These are phyloP conservation scores for Noccaea bulbosa DNA, from an alignment of 345 rosid species.

Conservation along the genomic window DNA sequence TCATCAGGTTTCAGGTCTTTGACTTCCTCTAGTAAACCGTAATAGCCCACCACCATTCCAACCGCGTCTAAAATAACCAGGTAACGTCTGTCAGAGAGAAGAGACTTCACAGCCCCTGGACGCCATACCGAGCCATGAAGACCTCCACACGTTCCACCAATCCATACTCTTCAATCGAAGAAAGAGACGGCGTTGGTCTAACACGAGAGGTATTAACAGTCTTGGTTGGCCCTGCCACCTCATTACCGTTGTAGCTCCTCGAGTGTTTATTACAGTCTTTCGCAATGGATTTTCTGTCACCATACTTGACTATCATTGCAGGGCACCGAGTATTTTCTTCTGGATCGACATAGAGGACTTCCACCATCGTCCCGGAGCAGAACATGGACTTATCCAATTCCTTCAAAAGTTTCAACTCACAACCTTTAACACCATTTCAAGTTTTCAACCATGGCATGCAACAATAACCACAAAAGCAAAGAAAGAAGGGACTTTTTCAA, in stretches of 20 bases:
- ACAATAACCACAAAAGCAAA: constrained; percentile 6
- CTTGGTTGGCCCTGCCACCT: constrained; percentile 15
- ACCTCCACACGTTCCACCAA: constrained; percentile 62
- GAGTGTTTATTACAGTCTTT: constrained; percentile 41
- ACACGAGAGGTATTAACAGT: constrained; percentile 43
- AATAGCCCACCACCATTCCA: constrained; percentile 66
- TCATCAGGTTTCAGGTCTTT: constrained; percentile 40
- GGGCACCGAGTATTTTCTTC: constrained; percentile 56
- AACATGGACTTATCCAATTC: constrained; percentile 53
- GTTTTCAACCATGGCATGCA: constrained; percentile 10
- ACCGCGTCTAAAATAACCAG: constrained; percentile 61
- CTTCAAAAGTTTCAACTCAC: constrained; percentile 38
- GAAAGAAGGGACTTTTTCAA: not conserved
- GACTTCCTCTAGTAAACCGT: constrained; percentile 62
- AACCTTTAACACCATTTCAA: constrained; percentile 1
- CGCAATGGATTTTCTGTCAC: constrained; percentile 48
- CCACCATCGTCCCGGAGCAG: constrained; percentile 61
- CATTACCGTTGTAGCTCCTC: constrained; percentile 38
- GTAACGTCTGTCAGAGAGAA: constrained; percentile 52
- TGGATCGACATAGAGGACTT: constrained; percentile 46
- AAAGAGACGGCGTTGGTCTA: constrained; percentile 58
- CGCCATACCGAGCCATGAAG: constrained; percentile 51
- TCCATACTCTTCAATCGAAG: constrained; percentile 43
- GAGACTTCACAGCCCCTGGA: constrained; percentile 54
- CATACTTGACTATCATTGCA: constrained; percentile 44